These are phyloP conservation scores for Dendrobium officinale DNA, from an alignment of 106 monocot genomes.

Conservation along the genomic window DNA sequence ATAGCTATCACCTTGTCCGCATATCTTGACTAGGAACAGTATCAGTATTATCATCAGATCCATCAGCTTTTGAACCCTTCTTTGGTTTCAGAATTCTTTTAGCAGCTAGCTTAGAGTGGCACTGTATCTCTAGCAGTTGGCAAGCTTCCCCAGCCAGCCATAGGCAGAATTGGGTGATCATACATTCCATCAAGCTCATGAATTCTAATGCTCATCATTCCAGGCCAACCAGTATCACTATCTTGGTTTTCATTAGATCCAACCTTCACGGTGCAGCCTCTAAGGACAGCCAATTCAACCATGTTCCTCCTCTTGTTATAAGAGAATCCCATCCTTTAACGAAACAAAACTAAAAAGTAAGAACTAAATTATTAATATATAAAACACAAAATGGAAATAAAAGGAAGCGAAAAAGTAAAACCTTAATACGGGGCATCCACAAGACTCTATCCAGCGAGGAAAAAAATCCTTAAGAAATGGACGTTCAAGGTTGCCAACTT, in stretches of 20 bases:
- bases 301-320: conserved; percentile 87
- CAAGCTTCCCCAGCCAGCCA: conserved; percentile 88
- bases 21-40: conserved; percentile 35
- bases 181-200: conserved; percentile 94
- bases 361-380: neutral
- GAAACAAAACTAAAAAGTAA: conserved; percentile 6
- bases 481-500: conserved; percentile 88
- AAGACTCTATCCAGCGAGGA: conserved; percentile 91
- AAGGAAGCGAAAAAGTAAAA: conserved; percentile 4
- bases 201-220: conserved; percentile 97
- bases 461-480: conserved; percentile 98
- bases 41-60: conserved; percentile 94
- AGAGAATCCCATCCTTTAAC: conserved; percentile 72
- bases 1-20: conserved; percentile 41
- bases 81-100: conserved; percentile 85
- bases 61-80: conserved; percentile 79
- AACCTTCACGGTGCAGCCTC: conserved; percentile 54
- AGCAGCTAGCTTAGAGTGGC: conserved; percentile 81
- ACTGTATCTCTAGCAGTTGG: conserved; percentile 88
- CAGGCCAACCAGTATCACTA: conserved; percentile 79
- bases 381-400: neutral
- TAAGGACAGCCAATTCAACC: conserved; percentile 79
- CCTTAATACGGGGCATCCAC: conserved; percentile 88
- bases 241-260: conserved; percentile 46
- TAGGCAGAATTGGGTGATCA: conserved; percentile 80